Base-by-base conservation (phyloP, 306 rosid genomes). In the Cicer arietinum region DNA sequence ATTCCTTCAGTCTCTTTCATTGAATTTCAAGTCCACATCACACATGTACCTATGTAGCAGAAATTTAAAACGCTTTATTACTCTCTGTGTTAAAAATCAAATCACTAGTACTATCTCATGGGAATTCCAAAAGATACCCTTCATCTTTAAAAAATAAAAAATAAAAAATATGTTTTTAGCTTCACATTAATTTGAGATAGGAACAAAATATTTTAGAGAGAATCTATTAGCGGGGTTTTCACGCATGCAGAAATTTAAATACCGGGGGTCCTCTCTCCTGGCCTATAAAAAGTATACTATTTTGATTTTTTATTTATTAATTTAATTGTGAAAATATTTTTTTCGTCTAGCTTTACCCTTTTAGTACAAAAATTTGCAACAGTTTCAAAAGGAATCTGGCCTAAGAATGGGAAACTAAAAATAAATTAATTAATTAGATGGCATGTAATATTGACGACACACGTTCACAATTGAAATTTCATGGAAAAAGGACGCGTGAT, bases 1-100 rank as follows among this genome's bases (percentile, higher is more conserved):
- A 84, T 84, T 84, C 87, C 84, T 76, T 76, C n/a, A 59, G 84
- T 84, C 84, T 67, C 79, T 84, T 84, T 80, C 87, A 63, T 56
- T 30, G 65, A 69, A 69, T 69, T 75, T 64, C 81, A 70, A 17
- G 84, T 84, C 84, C 18, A 69, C 84, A 84, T 84, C 87, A 84
- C 80, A 76, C 81, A 70, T 65, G 69, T 70, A 75, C 67, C 63
- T 30, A 30, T 30, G 5, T 30, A 65, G 53, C 75, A 57, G 73
- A 76, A 71, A 65, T 66, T 7, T 67, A 52, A 66, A 71, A 63
- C 43, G 7, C 73, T 79, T 65, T 78, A 53, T 83, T 69, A 25
- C 77, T 61, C 62, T 10, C 65, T 60, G 13, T 61, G 80, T 35
- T 43, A 2, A 43, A 76, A 82, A 40, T 56, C 48, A 51, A 62